A percentile compares a stretch with the other conserved stretches of the same genome.
Conservation (phyloP, 768 basidiomycete species). For the Leccinum variicolor region DNA sequence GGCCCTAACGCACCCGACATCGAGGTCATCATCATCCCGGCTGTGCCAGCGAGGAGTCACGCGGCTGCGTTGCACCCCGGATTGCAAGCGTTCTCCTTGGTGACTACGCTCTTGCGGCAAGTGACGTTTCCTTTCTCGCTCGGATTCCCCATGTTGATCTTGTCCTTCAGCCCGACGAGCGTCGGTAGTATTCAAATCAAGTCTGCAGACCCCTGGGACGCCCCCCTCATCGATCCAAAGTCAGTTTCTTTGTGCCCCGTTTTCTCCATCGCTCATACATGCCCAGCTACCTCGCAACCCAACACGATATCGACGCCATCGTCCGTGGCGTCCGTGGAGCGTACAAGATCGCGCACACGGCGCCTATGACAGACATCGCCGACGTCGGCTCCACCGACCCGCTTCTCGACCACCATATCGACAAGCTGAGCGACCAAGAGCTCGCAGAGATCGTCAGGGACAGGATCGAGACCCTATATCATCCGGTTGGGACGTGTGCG, state of each 20-base stretch:
- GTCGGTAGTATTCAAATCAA: conserved; percentile 38
- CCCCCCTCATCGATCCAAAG: conserved; percentile 45
- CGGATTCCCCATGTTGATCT: neutral
- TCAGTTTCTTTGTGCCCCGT: conserved; percentile 14
- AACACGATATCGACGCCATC: conserved; percentile 38
- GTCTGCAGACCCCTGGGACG: conserved; percentile 39
- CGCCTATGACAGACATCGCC: conserved; percentile 37
- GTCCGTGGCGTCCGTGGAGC: conserved; percentile 40
- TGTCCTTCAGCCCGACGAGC: conserved; percentile 39
- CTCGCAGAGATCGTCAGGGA: conserved; percentile 33
- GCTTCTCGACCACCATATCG: conserved; percentile 37
- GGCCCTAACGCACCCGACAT: conserved; percentile 29
- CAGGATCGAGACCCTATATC: conserved; percentile 40
- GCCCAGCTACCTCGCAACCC: conserved; percentile 39
- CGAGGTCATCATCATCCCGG: conserved; percentile 23
- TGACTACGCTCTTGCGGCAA: conserved; percentile 23
- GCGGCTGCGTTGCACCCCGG: neutral
- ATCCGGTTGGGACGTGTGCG: conserved; percentile 38
- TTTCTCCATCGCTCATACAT: neutral
- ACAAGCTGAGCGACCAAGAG: conserved; percentile 30
- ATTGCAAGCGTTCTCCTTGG: conserved; percentile 19
- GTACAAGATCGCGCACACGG: conserved; percentile 34
- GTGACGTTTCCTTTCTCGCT: neutral
- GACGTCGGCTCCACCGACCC: conserved; percentile 30
- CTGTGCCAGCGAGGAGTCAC: neutral